Percentiles rank a stretch among this genome's conserved stretches.
Evolutionary conservation across 345 rosid genomes (phyloP).

Genomic region (Xanthoceras sorbifolium): DNA sequence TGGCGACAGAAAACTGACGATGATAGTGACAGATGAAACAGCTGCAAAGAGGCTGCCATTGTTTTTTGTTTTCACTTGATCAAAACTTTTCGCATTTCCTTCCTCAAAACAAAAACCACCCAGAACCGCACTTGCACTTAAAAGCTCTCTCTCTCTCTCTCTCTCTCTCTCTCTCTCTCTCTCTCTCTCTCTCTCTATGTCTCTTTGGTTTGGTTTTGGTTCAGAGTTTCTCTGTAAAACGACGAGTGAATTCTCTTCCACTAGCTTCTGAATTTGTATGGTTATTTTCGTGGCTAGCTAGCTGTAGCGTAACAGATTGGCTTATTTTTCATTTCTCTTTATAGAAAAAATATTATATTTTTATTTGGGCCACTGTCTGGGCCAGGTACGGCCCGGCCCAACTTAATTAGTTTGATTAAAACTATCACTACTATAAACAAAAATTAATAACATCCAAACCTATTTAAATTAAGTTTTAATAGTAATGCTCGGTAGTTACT

Average conservation of each 20-base stretch:
- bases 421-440: too few species aligned
- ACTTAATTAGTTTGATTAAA: too few species aligned
- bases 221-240: too few species aligned
- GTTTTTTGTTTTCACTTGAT: neutral
- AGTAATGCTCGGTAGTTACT: too few species aligned
- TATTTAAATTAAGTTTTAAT: too few species aligned
- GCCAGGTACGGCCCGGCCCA: too few species aligned
- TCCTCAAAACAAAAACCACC: neutral
- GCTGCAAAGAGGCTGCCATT: slow-evolving; percentile 15
- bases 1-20: neutral
- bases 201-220: neutral
- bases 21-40: neutral
- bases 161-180: too few species aligned
- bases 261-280: neutral
- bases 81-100: slow-evolving; percentile 5
- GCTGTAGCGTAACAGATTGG: neutral
- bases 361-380: too few species aligned
- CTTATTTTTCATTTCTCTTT: neutral
- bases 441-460: too few species aligned
- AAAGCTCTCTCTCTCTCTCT: neutral
- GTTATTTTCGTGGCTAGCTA: too few species aligned
- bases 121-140: neutral
- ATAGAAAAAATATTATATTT: too few species aligned
- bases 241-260: neutral
- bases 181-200: neutral